Conservation (phyloP, 805 yeast species). For the Hanseniaspora mollemarum region DNA sequence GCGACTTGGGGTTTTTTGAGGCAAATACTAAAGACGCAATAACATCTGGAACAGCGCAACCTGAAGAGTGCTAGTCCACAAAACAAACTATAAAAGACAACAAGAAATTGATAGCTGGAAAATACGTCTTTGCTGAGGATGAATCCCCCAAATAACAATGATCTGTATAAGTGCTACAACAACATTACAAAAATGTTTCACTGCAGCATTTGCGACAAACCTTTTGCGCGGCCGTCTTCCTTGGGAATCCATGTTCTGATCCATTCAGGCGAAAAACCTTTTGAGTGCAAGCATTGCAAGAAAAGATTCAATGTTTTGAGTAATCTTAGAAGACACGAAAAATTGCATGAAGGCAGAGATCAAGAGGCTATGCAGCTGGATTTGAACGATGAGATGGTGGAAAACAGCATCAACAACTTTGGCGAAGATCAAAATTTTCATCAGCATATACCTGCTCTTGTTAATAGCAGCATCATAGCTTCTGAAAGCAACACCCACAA, state of each 20-base stretch:
- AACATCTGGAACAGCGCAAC: no score
- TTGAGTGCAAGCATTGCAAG: conserved; percentile 55
- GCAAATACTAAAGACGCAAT: no score
- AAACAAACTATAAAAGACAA: no score
- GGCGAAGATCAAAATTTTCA: not conserved
- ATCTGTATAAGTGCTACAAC: conserved; percentile 3
- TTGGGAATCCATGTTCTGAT: conserved; percentile 67
- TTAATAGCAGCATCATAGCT: no score
- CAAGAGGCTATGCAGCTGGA: no score
- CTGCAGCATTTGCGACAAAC: conserved; percentile 64
- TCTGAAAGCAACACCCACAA: no score
- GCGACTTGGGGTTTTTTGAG: no score
- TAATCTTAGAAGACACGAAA: conserved; percentile 27
- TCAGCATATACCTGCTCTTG: no score
- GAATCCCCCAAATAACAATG: no score
- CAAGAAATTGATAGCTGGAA: no score
- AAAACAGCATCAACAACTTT: not conserved
- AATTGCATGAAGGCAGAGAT: conserved; percentile 21
- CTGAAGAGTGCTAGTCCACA: no score
- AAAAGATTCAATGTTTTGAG: conserved; percentile 42
- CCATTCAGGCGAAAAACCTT: conserved; percentile 90
- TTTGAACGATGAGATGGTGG: not conserved
- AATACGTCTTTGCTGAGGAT: no score
- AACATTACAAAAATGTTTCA: conserved; percentile 6
- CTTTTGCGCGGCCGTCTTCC: conserved; percentile 80